Base-by-base conservation (phyloP, 495 filamentous ascomycete species). In the Neurospora africana region DNA sequence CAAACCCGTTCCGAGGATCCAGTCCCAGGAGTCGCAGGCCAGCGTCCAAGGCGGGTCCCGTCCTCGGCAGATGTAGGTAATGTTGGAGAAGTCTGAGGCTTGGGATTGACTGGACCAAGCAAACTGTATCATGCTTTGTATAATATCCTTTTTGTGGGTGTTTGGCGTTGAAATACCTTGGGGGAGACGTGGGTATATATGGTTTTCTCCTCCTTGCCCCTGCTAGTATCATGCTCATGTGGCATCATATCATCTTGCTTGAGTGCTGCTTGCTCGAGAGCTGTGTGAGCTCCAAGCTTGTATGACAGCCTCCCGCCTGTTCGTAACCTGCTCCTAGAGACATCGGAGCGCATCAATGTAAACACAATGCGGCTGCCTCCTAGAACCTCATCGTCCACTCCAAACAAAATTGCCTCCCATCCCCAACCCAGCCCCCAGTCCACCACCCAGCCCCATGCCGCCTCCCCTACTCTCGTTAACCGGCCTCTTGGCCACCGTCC, bases 401-500 rank as follows among this genome's bases (percentile, higher is more conserved):
- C 87, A 89, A 11, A 87, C 87, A 76, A 89, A 85, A 68, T 85
- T 87, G 5, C 83, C 84, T 15, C 87, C 84, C 86, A 88, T 86
- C 23, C 83, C 82, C 70, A 86, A 74, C 7, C 84, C 83, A 19
- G 81, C 79, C 17, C 82, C 82, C 39, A 85, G 68, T 5, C 80
- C 80, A 13, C 79, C 43, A 4, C 39, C 69, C 38, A 72, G 71
- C 6, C 76, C 75, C 80, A 30, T 65, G 2, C 53, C 53, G 21
- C 27, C 74, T 13, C 75, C 71, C 72, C 82, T 78, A 44, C 84
- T 74, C 75, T 87, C 85, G 75, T 88, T 90, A 71, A 88, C 84
- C 9, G 86, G 86, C 68, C 90, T 87, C 84, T 94, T 97, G 13
- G 89, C 90, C 17, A 92, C 86, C 27, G 86, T 88, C 35, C 94